Conservation (phyloP, 352 stramenopile species). For the Peronospora belbahrii region DNA sequence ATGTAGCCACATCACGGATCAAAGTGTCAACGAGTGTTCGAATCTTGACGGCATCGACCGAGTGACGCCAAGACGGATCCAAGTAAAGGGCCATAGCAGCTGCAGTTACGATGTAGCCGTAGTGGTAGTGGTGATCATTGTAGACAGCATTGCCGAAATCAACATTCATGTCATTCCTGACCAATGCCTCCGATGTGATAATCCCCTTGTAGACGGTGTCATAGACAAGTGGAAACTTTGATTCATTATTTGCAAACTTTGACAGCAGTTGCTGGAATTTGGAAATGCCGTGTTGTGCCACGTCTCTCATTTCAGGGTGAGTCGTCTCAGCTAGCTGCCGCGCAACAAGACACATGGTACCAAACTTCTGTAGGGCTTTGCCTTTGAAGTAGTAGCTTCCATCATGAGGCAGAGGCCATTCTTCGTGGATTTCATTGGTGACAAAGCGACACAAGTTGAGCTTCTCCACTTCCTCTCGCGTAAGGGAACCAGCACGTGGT, state of each 20-base stretch:
- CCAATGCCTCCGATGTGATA: slow-evolving; percentile 45
- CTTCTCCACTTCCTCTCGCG: slow-evolving; percentile 26
- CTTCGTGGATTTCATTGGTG: slow-evolving; percentile 52
- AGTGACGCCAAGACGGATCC: slow-evolving; percentile 32
- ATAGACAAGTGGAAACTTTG: slow-evolving; percentile 49
- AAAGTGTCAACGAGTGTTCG: slow-evolving; percentile 40
- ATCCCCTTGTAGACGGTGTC: slow-evolving; percentile 66
- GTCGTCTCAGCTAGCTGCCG: slow-evolving; percentile 49
- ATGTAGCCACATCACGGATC: slow-evolving; percentile 43
- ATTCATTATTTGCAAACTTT: slow-evolving; percentile 40
- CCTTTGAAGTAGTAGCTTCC: slow-evolving; percentile 84
- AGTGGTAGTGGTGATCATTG: slow-evolving; percentile 76
- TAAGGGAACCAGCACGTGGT: slow-evolving; percentile 20
- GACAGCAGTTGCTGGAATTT: slow-evolving; percentile 41
- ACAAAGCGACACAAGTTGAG: slow-evolving; percentile 40
- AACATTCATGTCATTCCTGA: slow-evolving; percentile 56
- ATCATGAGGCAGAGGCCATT: slow-evolving; percentile 55
- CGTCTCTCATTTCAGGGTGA: slow-evolving; percentile 35
- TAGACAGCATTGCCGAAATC: slow-evolving; percentile 68
- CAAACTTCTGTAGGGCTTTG: slow-evolving; percentile 72
- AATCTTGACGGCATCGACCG: slow-evolving; percentile 28
- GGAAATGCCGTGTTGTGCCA: slow-evolving; percentile 37
- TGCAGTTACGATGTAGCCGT: slow-evolving; percentile 55
- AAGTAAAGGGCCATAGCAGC: slow-evolving; percentile 42
- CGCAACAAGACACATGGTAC: slow-evolving; percentile 67